Base-by-base conservation (phyloP, 208 protist genomes). In the Angomonas desouzai region DNA sequence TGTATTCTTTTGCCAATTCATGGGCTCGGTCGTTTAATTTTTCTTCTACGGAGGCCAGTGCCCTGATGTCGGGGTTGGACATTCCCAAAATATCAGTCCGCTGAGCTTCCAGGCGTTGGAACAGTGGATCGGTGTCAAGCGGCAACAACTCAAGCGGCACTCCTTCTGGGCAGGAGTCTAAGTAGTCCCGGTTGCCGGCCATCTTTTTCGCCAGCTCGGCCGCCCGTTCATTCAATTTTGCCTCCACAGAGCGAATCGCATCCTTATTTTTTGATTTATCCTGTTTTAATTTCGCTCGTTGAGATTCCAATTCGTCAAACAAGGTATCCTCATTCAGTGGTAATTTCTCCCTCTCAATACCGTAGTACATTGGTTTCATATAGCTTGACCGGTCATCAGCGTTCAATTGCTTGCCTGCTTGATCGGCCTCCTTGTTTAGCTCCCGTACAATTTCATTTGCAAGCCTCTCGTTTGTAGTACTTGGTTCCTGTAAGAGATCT, bases 111-210 rank as follows among this genome's bases (percentile, higher is more conserved):
- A 87, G 55, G 16, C 60, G 51, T 16, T 66, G 66, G 57, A 92
- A 83, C 7, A 72, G 48, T 0, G 48, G 16, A 60, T 92, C 78
- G 11, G 36, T 51, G 61, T 82, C 68, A 27, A 88, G 74, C 9
- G 62, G 66, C 28, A 92, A 57, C 55, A 83, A 64, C 13, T 62
- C 61, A 7, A 89, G 25, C 16, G 86, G 83, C 43, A 92, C 78
- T 29, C 82, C 82, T 20, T 70, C 70, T 0, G 83, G 80, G 18
- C 56, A 55, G 3, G 64, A 68, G 58, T 89, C 80, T 27, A 87
- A 57, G 51, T 65, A 76, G 30, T 32, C 38, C 9, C 76, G 61
- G 25, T 80, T 72, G 4, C 62, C 18, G 0, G 75, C 49, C 18
- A 71, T 20, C 56, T 62, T 27, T n/a, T 30, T 55, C 1, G 79